Base-by-base conservation (phyloP, 345 rosid species). In the Ceriops zippeliana region DNA sequence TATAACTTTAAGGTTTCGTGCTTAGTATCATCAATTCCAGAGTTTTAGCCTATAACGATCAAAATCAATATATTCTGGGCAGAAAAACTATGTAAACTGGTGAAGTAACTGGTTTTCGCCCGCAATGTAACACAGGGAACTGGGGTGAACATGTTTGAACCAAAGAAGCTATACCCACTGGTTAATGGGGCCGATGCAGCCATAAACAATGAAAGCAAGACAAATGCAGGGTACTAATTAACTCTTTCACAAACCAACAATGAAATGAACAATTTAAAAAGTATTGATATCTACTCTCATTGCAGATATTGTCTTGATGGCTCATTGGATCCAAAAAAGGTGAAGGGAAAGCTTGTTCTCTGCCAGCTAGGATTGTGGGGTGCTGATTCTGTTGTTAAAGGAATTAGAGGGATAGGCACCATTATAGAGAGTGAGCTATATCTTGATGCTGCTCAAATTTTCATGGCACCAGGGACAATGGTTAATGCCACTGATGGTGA, bases 401-500 rank as follows among this genome's bases (percentile, higher is more conserved):
- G 80, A 17, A 72, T 71, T 10, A 97, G 96, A 65, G 98, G 96
- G 10, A 58, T 80, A 51, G 98, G 96, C 34, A 67, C 81, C 1
- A 75, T 90, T 54, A 7, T 93, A 3, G 85, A 75, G 21, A 85
- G 82, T 65, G 76, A 42, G 28, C 79, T 58, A 31, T 85, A 61
- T 77, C 91, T 93, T 58, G 97, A 93, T 73, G 75, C 83, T 60
- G 96, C 98, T 34, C 82, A 76, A 62, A 78, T 93, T 62, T 93
- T 76, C 80, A 93, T 90, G 96, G 84, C 90, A 46, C 93, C 97
- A 0, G 87, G 82, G 15, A 87, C 98, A 3, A 47, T 85, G 83
- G 93, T 90, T 62, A 89, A 86, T 69, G 61, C 0, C 73, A 81
- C 86, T 35, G 75, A 62, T 21, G 93, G 93, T 5, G 71, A 74